Evolutionary conservation across 2,329 filamentous ascomycete species (phyloP), one percentile per base, ranked within the genome.

Genomic region (Bipolaris victoriae): DNA sequence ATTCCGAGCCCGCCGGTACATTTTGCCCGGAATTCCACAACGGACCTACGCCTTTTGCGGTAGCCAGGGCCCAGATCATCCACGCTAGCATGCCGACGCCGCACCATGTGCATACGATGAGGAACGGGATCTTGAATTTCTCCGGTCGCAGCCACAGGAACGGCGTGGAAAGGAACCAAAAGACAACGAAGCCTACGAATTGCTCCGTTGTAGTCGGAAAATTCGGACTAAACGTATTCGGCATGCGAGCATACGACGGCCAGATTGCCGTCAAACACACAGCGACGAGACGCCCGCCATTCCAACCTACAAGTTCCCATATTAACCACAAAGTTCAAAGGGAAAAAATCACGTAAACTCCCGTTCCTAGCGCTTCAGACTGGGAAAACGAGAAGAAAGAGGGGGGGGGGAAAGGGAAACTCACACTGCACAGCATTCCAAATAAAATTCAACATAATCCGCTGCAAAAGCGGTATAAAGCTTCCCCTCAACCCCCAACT

Each of bases 121-220:
- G 70, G 60, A 83, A 82, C 0, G 79, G 80, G 4, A 79, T 67
- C 65, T 79, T 81, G 69, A 81, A 82, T n/a, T 77, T 78, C 57
- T 83, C 81, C 0, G 81, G 81, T 0, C 77, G 76, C n/a, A 83
- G 77, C 69, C 78, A 80, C 2, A 83, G 67, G 57, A 84, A 81
- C 0, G 81, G 82, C 0, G 70, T 70, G 1, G 70, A 75, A 0
- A 76, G 54, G 16, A 73, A 69, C 71, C 71, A 74, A 44, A 75
- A 76, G 0, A 75, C 57, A 0, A 75, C 68, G 36, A 75, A 76
- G 13, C 73, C 73, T 9, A 76, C 64, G 18, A 76, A 75, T 29
- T 76, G 67, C 39, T 73, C 67, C 3, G 74, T 76, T 15, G 73
- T 76, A 0, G 73, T 70, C 4, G 72, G 70, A 66, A 75, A 75